Evolutionary conservation across 73 alveolate genomes (phyloP).

Genomic region (Paramecium bursaria): DNA sequence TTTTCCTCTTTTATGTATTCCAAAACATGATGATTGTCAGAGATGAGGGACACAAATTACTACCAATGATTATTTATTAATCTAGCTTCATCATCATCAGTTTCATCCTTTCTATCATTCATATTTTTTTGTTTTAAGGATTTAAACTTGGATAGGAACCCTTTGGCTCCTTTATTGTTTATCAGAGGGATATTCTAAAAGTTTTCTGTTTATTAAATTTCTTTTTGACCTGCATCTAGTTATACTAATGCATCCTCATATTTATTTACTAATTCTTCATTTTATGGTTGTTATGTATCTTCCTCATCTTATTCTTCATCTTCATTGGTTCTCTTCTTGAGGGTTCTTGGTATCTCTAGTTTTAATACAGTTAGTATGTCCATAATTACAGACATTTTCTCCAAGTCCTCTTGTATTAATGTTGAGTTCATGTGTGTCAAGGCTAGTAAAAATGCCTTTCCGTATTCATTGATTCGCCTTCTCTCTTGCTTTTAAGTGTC

Average conservation of each 20-base stretch:
- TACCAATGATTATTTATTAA: slow-evolving; percentile 11
- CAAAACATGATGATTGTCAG: neutral
- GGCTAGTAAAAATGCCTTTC: slow-evolving; percentile 7
- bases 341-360: too few relatives aligned
- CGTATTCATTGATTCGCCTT: slow-evolving; percentile 19
- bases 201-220: slow-evolving; percentile 17
- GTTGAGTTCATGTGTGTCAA: slow-evolving; percentile 3
- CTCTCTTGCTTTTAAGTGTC: slow-evolving; percentile 1
- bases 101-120: neutral
- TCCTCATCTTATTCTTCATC: slow-evolving; percentile 25
- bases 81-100: neutral
- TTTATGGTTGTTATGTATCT: too few relatives aligned
- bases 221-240: neutral
- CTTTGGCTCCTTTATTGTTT: neutral
- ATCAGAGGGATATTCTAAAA: slow-evolving; percentile 36
- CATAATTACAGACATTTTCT: too few relatives aligned
- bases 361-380: too few relatives aligned
- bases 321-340: too few relatives aligned
- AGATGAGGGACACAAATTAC: neutral
- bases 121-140: neutral
- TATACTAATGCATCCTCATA: neutral
- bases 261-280: slow-evolving; percentile 2
- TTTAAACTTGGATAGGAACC: neutral
- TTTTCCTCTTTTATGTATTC: slow-evolving; percentile 5
- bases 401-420: too few relatives aligned